Conservation (phyloP, 2,329 filamentous ascomycete genomes). For the Stagonosporopsis cucurbitacearum region DNA sequence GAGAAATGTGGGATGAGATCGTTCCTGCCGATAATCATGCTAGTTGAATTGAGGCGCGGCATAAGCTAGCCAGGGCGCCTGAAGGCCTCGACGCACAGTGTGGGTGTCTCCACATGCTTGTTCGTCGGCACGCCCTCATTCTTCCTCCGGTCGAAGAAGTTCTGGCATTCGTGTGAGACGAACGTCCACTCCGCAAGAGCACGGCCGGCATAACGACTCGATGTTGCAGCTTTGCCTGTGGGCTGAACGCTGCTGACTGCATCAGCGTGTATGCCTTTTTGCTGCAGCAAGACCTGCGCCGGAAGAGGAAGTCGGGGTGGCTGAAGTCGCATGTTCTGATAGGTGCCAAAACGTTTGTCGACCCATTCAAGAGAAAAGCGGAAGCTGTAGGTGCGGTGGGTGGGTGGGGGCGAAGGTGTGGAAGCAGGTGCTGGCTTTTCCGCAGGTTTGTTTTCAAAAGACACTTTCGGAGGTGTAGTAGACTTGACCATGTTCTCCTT, state of each 20-base stretch:
- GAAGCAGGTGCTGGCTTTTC: slow-evolving; percentile 23
- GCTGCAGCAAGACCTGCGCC: slow-evolving; percentile 69
- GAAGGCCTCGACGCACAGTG: slow-evolving; percentile 69
- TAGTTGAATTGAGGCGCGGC: slow-evolving; percentile 1
- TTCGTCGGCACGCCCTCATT: slow-evolving; percentile 74
- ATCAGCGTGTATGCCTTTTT: slow-evolving; percentile 39
- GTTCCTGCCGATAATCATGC: slow-evolving; percentile 28
- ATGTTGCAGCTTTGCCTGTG: slow-evolving; percentile 44
- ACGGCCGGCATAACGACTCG: slow-evolving; percentile 69
- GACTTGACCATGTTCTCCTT: slow-evolving; percentile 28
- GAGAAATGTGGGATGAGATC: slow-evolving; percentile 23
- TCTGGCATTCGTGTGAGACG: slow-evolving; percentile 79
- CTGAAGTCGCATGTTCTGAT: slow-evolving; percentile 67
- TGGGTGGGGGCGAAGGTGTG: slow-evolving; percentile 59
- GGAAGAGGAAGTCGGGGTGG: slow-evolving; percentile 73
- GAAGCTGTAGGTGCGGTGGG: slow-evolving; percentile 68
- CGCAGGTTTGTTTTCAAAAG: slow-evolving; percentile 1
- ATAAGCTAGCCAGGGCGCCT: slow-evolving; percentile 51
- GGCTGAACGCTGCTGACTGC: slow-evolving; percentile 43
- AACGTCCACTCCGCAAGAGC: slow-evolving; percentile 80
- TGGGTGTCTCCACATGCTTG: slow-evolving; percentile 72
- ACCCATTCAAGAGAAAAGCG: slow-evolving; percentile 76
- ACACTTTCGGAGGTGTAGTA: slow-evolving; percentile 8
- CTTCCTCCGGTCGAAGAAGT: slow-evolving; percentile 77
- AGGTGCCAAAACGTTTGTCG: slow-evolving; percentile 61